phyloP scores from a whole-genome alignment of 176 grass and related monocot species.

The Zoysia japonica region DNA sequence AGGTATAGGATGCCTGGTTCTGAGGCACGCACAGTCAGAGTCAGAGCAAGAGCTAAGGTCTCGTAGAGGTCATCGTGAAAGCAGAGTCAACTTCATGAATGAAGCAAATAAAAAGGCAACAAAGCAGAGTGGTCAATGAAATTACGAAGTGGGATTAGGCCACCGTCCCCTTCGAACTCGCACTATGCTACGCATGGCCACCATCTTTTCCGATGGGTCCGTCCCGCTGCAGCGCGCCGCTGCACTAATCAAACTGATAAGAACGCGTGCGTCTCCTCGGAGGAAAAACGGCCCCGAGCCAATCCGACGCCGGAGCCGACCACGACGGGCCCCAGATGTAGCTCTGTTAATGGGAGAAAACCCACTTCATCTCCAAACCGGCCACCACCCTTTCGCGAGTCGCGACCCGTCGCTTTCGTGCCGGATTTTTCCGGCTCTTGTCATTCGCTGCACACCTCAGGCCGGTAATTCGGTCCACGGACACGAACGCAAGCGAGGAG shows the following conservation, averaged over 20 bases:
- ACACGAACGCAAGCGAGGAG: background rate
- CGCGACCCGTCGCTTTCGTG: conserved; percentile 17
- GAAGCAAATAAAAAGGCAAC: background rate
- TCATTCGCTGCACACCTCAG: background rate
- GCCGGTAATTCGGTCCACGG: background rate
- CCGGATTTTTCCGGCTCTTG: background rate
- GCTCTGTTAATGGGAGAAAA: no score
- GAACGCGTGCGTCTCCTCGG: conserved; percentile 15
- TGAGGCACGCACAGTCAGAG: background rate
- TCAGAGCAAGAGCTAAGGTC: background rate
- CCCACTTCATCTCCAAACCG: no score
- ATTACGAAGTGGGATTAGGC: conserved; percentile 24
- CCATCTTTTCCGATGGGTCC: background rate
- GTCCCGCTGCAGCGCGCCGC: background rate
- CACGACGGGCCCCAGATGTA: background rate
- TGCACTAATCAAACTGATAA: conserved; percentile 17
- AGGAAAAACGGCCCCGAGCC: background rate
- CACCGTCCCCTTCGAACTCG: background rate
- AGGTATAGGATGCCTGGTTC: background rate
- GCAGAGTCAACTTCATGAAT: conserved; percentile 12
- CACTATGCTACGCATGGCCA: background rate
- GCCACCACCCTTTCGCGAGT: background rate
- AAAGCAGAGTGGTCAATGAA: background rate
- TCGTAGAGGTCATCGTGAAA: background rate
- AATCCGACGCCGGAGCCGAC: background rate